These are phyloP conservation scores for Ogataea haglerorum DNA, from an alignment of 805 yeast species.

Conservation along the genomic window DNA sequence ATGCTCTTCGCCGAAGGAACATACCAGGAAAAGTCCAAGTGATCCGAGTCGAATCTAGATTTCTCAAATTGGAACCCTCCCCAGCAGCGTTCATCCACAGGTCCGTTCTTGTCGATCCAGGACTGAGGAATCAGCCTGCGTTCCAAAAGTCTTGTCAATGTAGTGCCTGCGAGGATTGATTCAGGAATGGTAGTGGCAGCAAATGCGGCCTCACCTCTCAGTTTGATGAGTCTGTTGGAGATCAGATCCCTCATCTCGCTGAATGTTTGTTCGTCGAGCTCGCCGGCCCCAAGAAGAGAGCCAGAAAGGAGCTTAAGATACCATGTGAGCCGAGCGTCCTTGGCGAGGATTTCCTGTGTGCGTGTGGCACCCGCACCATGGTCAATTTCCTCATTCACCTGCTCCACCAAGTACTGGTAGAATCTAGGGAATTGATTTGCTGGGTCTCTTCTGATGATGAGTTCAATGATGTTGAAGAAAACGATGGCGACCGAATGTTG, in stretches of 20 bases:
- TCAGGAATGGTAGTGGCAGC: constrained; percentile 56
- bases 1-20: constrained; percentile 57
- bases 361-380: constrained; percentile 80
- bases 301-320: constrained; percentile 68
- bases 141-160: constrained; percentile 59
- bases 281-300: constrained; percentile 65
- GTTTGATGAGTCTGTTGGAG: constrained; percentile 39
- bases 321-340: constrained; percentile 76
- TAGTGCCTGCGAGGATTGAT: constrained; percentile 59
- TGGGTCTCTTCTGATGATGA: constrained; percentile 65
- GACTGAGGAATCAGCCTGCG: constrained; percentile 49
- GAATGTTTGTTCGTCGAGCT: constrained; percentile 40
- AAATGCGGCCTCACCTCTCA: constrained; percentile 60
- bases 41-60: constrained; percentile 44
- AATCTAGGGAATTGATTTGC: constrained; percentile 41
- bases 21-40: constrained; percentile 70
- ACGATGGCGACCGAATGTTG: constrained; percentile 60
- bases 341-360: constrained; percentile 60
- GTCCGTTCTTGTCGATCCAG: constrained; percentile 35
- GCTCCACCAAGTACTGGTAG: constrained; percentile 43
- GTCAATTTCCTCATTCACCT: constrained; percentile 66
- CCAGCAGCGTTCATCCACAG: constrained; percentile 56
- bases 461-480: constrained; percentile 69
- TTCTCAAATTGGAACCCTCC: constrained; percentile 67
- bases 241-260: constrained; percentile 47